These are phyloP conservation scores for Diaporthe nobilis DNA, from an alignment of 2,329 filamentous ascomycete genomes.

Conservation along the genomic window DNA sequence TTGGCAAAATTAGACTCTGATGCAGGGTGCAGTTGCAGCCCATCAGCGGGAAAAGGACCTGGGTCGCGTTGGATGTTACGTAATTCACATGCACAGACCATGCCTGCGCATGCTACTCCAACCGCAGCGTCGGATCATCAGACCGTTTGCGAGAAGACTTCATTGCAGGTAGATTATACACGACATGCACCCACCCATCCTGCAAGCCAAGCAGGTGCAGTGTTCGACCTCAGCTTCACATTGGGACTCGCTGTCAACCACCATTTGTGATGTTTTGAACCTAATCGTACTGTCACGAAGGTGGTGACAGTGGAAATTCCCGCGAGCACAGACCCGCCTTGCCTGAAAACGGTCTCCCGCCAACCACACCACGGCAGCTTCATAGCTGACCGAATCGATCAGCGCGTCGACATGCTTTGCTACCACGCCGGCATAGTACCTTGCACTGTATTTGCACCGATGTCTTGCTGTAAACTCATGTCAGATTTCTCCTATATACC, in stretches of 20 bases:
- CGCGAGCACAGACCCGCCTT: neutral
- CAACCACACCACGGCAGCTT: neutral
- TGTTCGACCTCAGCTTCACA: neutral
- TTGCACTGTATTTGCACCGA: neutral
- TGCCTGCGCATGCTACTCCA: neutral
- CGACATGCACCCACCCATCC: neutral
- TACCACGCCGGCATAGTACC: too few relatives aligned
- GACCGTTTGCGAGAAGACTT: conserved; percentile 8
- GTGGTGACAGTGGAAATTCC: neutral
- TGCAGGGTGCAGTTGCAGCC: neutral
- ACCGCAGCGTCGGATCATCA: neutral
- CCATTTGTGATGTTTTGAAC: neutral
- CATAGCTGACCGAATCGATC: neutral
- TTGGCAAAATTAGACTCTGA: neutral
- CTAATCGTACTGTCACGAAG: neutral
- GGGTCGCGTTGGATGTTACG: neutral
- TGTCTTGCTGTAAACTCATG: neutral
- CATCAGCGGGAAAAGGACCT: neutral
- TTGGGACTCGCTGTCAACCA: neutral
- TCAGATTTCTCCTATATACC: neutral
- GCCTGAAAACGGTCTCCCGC: neutral
- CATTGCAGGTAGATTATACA: too few relatives aligned
- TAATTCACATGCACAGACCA: conserved; percentile 5
- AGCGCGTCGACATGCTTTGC: neutral
- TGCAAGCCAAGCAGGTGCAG: neutral